These are phyloP conservation scores for Adansonia rubrostipa DNA, from an alignment of 441 rosid species.

Conservation along the genomic window DNA sequence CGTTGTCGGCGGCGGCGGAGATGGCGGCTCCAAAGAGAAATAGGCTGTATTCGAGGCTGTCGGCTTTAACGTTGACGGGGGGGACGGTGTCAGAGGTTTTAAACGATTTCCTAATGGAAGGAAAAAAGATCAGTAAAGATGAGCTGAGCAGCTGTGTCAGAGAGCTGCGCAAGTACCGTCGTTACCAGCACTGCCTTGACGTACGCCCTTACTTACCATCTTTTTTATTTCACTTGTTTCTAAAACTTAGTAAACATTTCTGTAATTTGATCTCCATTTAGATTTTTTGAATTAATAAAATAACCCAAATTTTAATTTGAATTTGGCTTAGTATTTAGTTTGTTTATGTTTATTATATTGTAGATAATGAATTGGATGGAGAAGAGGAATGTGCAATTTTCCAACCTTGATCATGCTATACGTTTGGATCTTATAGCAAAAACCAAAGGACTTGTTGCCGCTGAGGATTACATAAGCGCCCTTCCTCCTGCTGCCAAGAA, in stretches of 20 bases:
- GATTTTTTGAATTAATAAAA: neutral
- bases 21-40: constrained; percentile 29
- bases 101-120: constrained; percentile 67
- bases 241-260: neutral
- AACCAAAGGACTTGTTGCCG: constrained; percentile 58
- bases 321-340: neutral
- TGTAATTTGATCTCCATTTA: neutral
- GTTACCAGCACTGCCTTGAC: constrained; percentile 69
- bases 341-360: constrained; percentile 1
- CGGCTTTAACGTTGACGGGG: constrained; percentile 52
- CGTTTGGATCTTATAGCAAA: constrained; percentile 65
- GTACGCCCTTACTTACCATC: constrained; percentile 36
- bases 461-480: constrained; percentile 60
- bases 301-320: neutral
- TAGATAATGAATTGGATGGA: constrained; percentile 89
- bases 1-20: constrained; percentile 7
- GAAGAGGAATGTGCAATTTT: constrained; percentile 57
- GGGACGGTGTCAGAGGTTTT: constrained; percentile 60
- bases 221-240: neutral
- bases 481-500: constrained; percentile 48
- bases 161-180: constrained; percentile 62
- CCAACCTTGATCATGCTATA: constrained; percentile 48
- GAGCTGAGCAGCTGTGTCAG: constrained; percentile 54
- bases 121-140: constrained; percentile 43
- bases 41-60: constrained; percentile 52